A percentile compares a stretch with the other conserved stretches of the same genome.
Conservation (phyloP, 345 rosid genomes). For the Geranium brycei region DNA sequence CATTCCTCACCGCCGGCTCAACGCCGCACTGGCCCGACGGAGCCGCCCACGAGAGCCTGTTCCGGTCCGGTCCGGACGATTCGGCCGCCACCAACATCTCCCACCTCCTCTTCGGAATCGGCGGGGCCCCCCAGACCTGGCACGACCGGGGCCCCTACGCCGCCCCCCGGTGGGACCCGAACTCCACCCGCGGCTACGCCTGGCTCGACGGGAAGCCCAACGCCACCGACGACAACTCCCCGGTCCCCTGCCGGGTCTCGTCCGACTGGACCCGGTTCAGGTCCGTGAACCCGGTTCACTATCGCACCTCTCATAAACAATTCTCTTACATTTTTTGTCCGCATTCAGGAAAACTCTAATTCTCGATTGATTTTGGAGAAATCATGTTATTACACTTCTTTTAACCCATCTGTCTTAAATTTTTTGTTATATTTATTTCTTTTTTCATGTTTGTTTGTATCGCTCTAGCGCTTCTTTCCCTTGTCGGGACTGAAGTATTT, state of each 20-base stretch:
- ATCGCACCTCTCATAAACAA: no score
- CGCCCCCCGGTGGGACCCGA: conserved; percentile 52
- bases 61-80: conserved; percentile 2
- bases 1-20: conserved; percentile 19
- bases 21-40: conserved; percentile 17
- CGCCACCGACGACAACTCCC: not conserved
- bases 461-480: no score
- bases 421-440: no score
- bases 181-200: conserved; percentile 44
- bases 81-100: conserved; percentile 42
- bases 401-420: no score
- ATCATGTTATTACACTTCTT: no score
- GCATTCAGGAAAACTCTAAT: no score
- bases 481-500: no score
- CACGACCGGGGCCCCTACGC: conserved; percentile 37
- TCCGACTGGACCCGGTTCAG: conserved; percentile 46
- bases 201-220: conserved; percentile 43
- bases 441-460: no score
- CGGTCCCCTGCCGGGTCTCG: conserved; percentile 34
- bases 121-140: conserved; percentile 56
- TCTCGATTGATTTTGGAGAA: no score
- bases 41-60: conserved; percentile 1
- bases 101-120: conserved; percentile 56
- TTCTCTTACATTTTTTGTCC: no score
- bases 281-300: conserved; percentile 25